Evolutionary conservation across 306 rosid genomes (phyloP).

Genomic region (Lithocarpus polystachyus): DNA sequence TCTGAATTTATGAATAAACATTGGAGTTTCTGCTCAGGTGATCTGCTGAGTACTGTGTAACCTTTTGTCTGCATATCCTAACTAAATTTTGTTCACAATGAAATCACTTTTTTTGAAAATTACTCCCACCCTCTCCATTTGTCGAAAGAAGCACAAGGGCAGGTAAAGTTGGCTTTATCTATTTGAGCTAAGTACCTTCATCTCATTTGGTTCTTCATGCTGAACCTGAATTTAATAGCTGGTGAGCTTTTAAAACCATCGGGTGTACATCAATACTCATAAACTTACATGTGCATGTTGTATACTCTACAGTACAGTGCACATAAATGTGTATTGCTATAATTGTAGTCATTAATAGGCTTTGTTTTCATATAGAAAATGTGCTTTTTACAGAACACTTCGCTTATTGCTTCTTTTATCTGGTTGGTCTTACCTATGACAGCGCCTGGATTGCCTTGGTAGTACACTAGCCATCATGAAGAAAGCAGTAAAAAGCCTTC

Average conservation of each 20-base stretch:
- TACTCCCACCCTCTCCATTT: not conserved
- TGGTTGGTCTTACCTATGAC: constrained; percentile 23
- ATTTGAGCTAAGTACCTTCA: not conserved
- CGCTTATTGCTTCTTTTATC: not conserved
- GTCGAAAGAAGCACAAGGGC: not conserved
- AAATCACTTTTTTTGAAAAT: not conserved
- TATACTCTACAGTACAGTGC: not conserved
- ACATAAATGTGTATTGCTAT: not conserved
- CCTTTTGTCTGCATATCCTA: not conserved
- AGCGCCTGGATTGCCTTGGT: constrained; percentile 89
- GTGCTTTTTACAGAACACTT: not conserved
- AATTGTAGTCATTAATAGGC: no score
- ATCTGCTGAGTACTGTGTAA: not conserved
- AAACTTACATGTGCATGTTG: not conserved
- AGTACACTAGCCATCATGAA: constrained; percentile 78
- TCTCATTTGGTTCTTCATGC: not conserved
- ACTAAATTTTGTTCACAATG: not conserved
- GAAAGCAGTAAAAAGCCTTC: constrained; percentile 67
- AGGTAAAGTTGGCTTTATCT: not conserved
- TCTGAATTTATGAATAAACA: not conserved
- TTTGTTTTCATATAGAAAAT: not conserved
- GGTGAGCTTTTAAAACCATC: not conserved
- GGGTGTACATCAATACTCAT: not conserved
- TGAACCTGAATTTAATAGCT: not conserved
- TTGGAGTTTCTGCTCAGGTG: not conserved